These are phyloP conservation scores for Ceratobasidium sp. DNA, from an alignment of 1,284 basidiomycete species.

Conservation along the genomic window DNA sequence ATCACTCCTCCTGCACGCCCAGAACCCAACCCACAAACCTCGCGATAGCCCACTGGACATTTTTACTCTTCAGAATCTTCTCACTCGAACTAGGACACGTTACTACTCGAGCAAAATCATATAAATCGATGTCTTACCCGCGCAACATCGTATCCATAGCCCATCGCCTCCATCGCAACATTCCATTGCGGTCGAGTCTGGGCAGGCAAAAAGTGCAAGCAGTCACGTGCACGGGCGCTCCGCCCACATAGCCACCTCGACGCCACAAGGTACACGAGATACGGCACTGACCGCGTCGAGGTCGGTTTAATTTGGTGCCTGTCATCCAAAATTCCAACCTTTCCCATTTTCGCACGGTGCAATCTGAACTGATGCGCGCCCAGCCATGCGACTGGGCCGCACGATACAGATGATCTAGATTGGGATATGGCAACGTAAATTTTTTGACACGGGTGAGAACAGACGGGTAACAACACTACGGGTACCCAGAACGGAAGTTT, in stretches of 20 bases:
- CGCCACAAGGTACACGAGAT: neutral
- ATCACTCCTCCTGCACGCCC: neutral
- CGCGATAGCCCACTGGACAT: no score
- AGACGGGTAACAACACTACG: neutral
- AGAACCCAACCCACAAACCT: no score
- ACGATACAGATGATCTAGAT: neutral
- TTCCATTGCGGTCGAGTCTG: conserved; percentile 38
- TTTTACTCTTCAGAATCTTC: conserved; percentile 1
- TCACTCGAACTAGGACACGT: neutral
- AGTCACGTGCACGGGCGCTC: conserved; percentile 19
- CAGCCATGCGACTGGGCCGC: no score
- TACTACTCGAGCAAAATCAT: neutral
- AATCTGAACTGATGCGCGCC: no score
- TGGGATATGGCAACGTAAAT: neutral
- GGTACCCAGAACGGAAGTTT: conserved; percentile 2
- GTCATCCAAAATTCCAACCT: no score
- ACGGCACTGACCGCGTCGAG: no score
- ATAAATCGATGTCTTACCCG: neutral
- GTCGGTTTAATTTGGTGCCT: no score
- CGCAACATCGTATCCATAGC: conserved; percentile 3
- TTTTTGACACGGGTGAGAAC: neutral
- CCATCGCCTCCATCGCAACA: conserved; percentile 41
- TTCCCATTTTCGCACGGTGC: no score
- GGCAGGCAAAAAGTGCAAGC: neutral
- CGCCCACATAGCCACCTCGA: neutral